Evolutionary conservation across 352 stramenopile species (phyloP).

Genomic region (Blastocystis sp.): DNA sequence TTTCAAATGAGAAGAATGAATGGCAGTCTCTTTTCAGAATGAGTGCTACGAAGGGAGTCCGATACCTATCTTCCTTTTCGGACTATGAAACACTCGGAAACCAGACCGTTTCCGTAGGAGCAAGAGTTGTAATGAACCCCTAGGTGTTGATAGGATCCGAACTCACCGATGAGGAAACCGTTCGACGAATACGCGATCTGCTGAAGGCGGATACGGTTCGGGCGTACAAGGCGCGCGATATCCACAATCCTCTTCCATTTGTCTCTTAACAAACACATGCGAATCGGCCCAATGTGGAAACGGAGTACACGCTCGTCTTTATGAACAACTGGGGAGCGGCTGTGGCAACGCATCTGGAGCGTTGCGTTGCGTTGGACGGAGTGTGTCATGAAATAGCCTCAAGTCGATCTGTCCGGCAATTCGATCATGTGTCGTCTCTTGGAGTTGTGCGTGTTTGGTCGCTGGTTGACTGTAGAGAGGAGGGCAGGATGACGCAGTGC

Average conservation of each 20-base stretch:
- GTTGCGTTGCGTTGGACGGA: neutral
- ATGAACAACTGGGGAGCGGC: neutral
- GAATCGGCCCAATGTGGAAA: neutral
- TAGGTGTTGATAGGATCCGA: neutral
- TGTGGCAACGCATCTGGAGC: neutral
- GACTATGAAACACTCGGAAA: slow-evolving; percentile 17
- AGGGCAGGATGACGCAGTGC: neutral
- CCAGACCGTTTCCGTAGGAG: neutral
- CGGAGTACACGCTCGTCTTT: neutral
- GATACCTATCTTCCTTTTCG: neutral
- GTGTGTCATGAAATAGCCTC: neutral
- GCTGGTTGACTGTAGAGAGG: neutral
- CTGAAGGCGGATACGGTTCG: neutral
- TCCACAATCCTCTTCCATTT: neutral
- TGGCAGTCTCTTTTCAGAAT: neutral
- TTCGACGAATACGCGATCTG: neutral
- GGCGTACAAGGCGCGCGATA: slow-evolving; percentile 15
- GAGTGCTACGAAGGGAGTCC: neutral
- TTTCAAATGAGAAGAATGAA: neutral
- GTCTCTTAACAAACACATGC: neutral
- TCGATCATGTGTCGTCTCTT: neutral
- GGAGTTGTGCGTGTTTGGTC: neutral
- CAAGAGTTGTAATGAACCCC: neutral
- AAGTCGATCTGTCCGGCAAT: neutral
- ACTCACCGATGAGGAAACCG: neutral